Conservation (phyloP, 345 rosid genomes). For the Erodium maritimum region DNA sequence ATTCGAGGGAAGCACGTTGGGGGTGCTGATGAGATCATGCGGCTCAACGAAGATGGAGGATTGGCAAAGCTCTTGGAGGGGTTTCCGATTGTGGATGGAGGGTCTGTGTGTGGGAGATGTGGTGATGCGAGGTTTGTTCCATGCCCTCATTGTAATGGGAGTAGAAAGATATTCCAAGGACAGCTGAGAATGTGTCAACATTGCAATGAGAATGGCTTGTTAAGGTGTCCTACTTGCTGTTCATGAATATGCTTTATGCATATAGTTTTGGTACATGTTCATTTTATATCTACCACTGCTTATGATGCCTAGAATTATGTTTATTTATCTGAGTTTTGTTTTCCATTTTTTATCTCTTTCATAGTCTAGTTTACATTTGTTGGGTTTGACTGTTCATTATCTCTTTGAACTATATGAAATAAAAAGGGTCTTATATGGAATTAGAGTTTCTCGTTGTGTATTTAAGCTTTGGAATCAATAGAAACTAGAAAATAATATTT, state of each 20-base stretch:
- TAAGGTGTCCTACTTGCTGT: constrained; percentile 61
- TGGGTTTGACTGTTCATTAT: background rate
- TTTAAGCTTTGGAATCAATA: background rate
- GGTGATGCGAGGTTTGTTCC: constrained; percentile 74
- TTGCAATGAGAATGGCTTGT: constrained; percentile 86
- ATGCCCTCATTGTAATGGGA: constrained; percentile 59
- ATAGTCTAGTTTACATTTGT: background rate
- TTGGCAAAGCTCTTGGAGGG: constrained; percentile 47
- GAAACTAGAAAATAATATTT: background rate
- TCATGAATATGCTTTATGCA: background rate
- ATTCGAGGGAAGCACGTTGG: constrained; percentile 53
- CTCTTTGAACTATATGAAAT: background rate
- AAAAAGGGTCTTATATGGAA: background rate
- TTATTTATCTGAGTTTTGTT: no score
- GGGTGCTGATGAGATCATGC: constrained; percentile 67
- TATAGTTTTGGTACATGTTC: background rate
- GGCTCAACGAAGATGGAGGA: constrained; percentile 56
- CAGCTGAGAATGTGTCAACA: constrained; percentile 45
- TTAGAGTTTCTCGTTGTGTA: background rate
- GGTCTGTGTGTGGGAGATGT: constrained; percentile 43
- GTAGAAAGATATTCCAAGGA: constrained; percentile 54
- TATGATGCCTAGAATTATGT: background rate
- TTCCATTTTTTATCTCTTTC: background rate
- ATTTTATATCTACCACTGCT: background rate
- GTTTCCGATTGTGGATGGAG: constrained; percentile 27